Conservation (phyloP, 139 green algal species). For the Auxenochlorella pyrenoidosa region DNA sequence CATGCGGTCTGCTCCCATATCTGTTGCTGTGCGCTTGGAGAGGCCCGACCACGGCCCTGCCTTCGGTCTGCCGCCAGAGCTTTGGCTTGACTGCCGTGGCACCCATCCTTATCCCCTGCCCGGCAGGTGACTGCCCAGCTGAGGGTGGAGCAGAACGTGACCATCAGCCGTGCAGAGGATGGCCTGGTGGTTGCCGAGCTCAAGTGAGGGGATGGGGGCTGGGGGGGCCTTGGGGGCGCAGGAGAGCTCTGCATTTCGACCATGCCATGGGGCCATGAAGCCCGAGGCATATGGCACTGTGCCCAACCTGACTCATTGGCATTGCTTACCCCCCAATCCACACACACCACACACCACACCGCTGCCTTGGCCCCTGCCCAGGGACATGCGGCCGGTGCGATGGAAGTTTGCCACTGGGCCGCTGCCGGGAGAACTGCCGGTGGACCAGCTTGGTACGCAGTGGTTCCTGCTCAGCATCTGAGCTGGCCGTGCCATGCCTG, state of each 20-base stretch:
- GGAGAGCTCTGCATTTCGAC: too few species aligned
- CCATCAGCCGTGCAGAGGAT: slow-evolving; percentile 20
- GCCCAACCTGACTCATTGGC: too few species aligned
- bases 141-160: neutral
- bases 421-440: slow-evolving; percentile 8
- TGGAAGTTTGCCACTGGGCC: slow-evolving; percentile 42
- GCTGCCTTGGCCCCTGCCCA: too few species aligned
- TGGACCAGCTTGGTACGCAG: neutral
- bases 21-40: too few species aligned
- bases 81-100: too few species aligned
- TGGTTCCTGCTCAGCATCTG: slow-evolving; percentile 30
- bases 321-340: too few species aligned
- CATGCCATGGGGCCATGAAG: too few species aligned
- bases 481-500: neutral
- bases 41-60: too few species aligned
- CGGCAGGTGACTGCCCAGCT: neutral
- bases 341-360: too few species aligned
- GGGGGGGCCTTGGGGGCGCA: neutral
- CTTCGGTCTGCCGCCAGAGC: too few species aligned
- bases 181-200: slow-evolving; percentile 35
- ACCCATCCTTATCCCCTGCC: too few species aligned
- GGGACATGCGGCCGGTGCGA: slow-evolving; percentile 28
- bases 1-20: neutral
- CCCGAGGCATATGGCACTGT: too few species aligned
- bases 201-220: neutral